These are phyloP conservation scores for Phytopythium delawarense DNA, from an alignment of 352 stramenopile genomes.

Conservation along the genomic window DNA sequence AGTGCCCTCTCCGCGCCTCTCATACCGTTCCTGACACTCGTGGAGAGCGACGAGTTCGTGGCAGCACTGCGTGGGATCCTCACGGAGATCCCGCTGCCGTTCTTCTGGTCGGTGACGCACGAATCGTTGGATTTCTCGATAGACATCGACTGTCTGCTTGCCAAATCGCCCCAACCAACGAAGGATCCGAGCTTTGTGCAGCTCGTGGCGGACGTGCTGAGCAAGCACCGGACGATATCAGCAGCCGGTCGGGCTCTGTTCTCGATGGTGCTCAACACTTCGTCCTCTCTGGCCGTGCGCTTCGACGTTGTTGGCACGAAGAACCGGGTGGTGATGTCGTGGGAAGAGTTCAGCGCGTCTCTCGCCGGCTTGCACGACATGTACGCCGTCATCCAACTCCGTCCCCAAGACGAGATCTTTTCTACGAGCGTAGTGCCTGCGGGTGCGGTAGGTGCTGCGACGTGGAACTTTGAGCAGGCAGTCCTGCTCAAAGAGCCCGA, in stretches of 20 bases:
- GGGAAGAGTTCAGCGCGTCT: constrained; percentile 58
- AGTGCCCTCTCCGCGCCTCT: background rate
- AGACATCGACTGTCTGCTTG: constrained; percentile 39
- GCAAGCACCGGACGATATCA: constrained; percentile 13
- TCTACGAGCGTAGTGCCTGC: constrained; percentile 41
- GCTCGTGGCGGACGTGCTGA: constrained; percentile 41
- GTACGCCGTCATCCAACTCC: constrained; percentile 59
- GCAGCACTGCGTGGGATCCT: constrained; percentile 40
- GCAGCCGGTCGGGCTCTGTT: constrained; percentile 28
- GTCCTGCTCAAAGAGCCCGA: constrained; percentile 52
- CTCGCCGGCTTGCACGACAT: constrained; percentile 52
- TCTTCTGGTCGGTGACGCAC: constrained; percentile 62
- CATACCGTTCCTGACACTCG: constrained; percentile 34
- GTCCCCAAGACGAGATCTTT: constrained; percentile 64
- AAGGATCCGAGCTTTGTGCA: constrained; percentile 50
- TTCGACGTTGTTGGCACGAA: constrained; percentile 63
- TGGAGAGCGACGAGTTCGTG: constrained; percentile 53
- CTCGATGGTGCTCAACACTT: constrained; percentile 47
- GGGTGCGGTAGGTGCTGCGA: constrained; percentile 41
- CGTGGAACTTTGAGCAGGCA: constrained; percentile 57
- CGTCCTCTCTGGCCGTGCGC: constrained; percentile 47
- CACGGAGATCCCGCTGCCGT: constrained; percentile 33
- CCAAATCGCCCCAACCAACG: constrained; percentile 18
- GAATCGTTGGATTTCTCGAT: constrained; percentile 56
- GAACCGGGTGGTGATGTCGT: constrained; percentile 37